These are phyloP conservation scores for Phycomyces blakesleeanus DNA, from an alignment of 192 early-diverging fungal genomes.

Conservation along the genomic window DNA sequence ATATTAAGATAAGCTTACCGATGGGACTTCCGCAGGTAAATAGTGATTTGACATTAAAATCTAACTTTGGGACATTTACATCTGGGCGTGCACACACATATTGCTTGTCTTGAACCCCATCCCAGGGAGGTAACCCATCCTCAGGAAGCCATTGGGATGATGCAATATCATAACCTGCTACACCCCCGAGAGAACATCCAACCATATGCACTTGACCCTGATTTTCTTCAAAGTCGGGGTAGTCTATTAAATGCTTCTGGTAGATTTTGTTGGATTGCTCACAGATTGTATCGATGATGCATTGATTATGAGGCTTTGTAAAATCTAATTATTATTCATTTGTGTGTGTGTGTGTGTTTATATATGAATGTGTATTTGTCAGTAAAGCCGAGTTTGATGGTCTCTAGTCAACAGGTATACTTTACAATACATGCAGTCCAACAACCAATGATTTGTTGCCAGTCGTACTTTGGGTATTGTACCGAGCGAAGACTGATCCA, in stretches of 20 bases:
- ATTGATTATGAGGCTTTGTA: constrained; percentile 45
- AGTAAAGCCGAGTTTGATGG: not conserved
- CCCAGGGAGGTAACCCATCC: constrained; percentile 18
- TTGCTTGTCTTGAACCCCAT: constrained; percentile 13
- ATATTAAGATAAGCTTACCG: constrained; percentile 34
- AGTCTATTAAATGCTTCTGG: constrained; percentile 33
- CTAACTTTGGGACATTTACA: constrained; percentile 35
- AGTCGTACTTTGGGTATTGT: constrained; percentile 47
- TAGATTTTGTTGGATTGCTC: constrained; percentile 54
- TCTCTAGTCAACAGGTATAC: not conserved
- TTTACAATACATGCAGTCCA: constrained; percentile 44
- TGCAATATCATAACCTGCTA: constrained; percentile 63
- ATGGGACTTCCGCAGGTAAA: constrained; percentile 48
- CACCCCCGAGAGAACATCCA: constrained; percentile 63
- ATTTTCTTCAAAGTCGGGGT: constrained; percentile 47
- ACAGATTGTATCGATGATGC: constrained; percentile 51
- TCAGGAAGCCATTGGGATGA: constrained; percentile 38
- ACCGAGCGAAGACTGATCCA: constrained; percentile 35
- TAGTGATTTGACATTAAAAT: constrained; percentile 36
- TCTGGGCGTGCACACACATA: constrained; percentile 14
- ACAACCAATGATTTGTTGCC: constrained; percentile 44
- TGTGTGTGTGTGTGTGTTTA: no score
- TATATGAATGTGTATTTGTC: no score
- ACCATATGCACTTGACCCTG: constrained; percentile 54
- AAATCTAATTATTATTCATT: constrained; percentile 33